Base-by-base conservation (phyloP, 768 basidiomycete species). In the Suillus bovinus region DNA sequence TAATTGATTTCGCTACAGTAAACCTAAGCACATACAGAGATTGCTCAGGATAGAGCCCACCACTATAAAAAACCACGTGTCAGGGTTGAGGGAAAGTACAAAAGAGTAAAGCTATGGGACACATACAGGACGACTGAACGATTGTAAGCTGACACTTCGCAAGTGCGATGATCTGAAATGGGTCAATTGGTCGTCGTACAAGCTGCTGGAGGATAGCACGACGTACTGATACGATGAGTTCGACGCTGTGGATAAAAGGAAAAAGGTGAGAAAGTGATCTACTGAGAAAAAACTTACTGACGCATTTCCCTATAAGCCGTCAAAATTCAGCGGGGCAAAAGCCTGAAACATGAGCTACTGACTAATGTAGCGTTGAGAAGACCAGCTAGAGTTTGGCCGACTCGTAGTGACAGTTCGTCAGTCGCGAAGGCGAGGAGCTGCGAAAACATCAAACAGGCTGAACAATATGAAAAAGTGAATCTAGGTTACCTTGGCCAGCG, bases 361-460 rank as follows among this genome's bases (percentile, higher is more conserved):
- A 92, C 89, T 65, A 92, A 79, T 20, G 93, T 95, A 22, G 93
- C 93, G 74, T 94, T 95, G 63, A 95, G 72, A 3, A 95, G 81
- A 41, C 93, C 93, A 3, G 92, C 91, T 9, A 93, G 76, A 1
- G 92, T 92, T 73, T 91, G 88, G 2, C 93, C 93, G 4, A 94
- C 87, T 29, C 92, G 86, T 57, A 93, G 68, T 5, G 93, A 90
- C n/a, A 95, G 66, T 64, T 95, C 91, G 63, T 95, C 93, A 0
- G 93, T 95, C 1, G 91, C 91, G 70, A 94, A 94, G 2, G 87
- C 89, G 3, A 94, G 80, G 6, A 94, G 75, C 89, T 91, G 62
- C 2, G 41, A 66, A 36, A 5, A 56, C 36, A 24, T 56, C 16
- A 39, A 39, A 56, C 38, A n/a, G n/a, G n/a, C 9, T 39, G 5